A percentile compares a stretch with the other conserved stretches of the same genome.
Evolutionary conservation across 495 filamentous ascomycete genomes (phyloP).

Genomic region (Trichoderma orchidacearum): DNA sequence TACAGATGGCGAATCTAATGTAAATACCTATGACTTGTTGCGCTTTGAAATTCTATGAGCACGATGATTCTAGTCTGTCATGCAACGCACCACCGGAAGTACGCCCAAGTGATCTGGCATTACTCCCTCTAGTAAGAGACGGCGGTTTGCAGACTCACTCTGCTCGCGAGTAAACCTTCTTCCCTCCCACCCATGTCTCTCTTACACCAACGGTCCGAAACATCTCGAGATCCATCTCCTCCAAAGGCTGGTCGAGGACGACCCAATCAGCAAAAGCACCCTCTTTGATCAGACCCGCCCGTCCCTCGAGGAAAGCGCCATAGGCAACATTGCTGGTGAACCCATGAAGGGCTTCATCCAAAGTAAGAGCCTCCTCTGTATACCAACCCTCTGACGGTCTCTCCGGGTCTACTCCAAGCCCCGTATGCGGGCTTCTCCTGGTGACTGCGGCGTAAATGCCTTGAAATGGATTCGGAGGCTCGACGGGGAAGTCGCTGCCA

Average conservation of each 20-base stretch:
- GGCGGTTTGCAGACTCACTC: not conserved
- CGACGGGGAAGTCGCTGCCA: conserved; percentile 53
- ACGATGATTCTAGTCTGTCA: no score
- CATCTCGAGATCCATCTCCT: conserved; percentile 22
- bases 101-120: no score
- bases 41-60: no score
- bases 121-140: no score
- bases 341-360: conserved; percentile 39
- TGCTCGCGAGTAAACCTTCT: conserved; percentile 17
- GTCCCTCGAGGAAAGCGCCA: conserved; percentile 35
- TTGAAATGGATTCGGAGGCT: conserved; percentile 43
- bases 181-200: conserved; percentile 53
- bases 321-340: conserved; percentile 35
- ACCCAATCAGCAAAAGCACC: conserved; percentile 51
- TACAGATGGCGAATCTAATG: no score
- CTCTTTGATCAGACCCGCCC: conserved; percentile 34
- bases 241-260: conserved; percentile 36
- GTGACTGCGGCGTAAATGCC: conserved; percentile 51
- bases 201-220: conserved; percentile 34
- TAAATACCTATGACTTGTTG: no score
- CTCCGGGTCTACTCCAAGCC: conserved; percentile 24
- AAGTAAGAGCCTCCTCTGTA: conserved; percentile 33
- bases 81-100: no score
- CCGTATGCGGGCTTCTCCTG: conserved; percentile 36
- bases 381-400: conserved; percentile 37